These are phyloP conservation scores for Annona cherimola DNA, from an alignment of 164 flowering plant species.

Conservation along the genomic window DNA sequence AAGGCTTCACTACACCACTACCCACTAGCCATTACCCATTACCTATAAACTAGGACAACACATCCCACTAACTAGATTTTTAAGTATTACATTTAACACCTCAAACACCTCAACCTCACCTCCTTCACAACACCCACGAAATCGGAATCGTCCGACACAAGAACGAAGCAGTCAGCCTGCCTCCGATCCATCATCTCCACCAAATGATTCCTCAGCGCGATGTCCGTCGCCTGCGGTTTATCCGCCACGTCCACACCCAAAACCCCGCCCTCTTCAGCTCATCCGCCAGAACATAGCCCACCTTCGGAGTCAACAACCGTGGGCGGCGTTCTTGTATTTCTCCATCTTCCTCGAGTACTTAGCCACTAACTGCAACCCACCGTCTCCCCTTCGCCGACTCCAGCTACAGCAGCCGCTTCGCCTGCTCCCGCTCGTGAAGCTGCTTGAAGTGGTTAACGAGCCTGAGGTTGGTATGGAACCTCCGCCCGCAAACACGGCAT, in stretches of 20 bases:
- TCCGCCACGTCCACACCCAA: slow-evolving; percentile 53
- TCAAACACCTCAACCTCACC: slow-evolving; percentile 67
- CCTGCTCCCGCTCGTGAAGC: slow-evolving; percentile 73
- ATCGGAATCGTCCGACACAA: slow-evolving; percentile 82
- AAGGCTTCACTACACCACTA: no score
- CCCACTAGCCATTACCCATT: no score
- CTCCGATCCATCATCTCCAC: slow-evolving; percentile 67
- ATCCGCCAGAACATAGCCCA: slow-evolving; percentile 66
- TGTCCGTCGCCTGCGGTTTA: slow-evolving; percentile 72
- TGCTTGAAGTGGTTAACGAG: slow-evolving; percentile 68
- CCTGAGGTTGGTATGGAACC: slow-evolving; percentile 53
- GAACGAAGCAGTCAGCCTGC: slow-evolving; percentile 54
- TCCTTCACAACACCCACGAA: slow-evolving; percentile 62
- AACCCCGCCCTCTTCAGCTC: slow-evolving; percentile 83
- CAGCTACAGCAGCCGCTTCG: slow-evolving; percentile 57
- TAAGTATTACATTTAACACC: no score
- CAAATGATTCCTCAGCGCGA: slow-evolving; percentile 61
- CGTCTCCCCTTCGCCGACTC: slow-evolving; percentile 62
- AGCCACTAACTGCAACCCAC: slow-evolving; percentile 59
- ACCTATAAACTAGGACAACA: no score
- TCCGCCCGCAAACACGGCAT: slow-evolving; percentile 82
- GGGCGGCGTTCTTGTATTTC: slow-evolving; percentile 59
- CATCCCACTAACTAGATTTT: no score
- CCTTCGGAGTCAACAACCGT: slow-evolving; percentile 61
- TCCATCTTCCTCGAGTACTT: slow-evolving; percentile 81